Conservation (phyloP, 1,139 yeast species). For the Geotrichum phurueaensis region DNA sequence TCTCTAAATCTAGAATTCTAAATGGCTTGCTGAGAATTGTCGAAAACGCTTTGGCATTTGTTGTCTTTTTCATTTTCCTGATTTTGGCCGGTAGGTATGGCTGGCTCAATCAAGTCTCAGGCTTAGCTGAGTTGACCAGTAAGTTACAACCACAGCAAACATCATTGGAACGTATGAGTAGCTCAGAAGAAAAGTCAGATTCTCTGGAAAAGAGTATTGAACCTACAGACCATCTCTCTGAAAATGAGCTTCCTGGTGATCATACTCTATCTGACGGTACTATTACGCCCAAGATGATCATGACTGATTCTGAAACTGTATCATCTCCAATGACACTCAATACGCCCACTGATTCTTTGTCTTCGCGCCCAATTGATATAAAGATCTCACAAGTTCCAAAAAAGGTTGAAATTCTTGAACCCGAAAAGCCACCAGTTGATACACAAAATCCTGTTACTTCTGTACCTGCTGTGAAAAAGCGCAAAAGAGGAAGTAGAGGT, state of each 20-base stretch:
- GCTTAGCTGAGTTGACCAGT: slow-evolving; percentile 8
- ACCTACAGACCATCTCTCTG: background rate
- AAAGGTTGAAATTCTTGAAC: slow-evolving; percentile 24
- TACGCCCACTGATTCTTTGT: background rate
- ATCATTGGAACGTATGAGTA: background rate
- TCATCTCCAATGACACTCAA: background rate
- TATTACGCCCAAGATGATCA: background rate
- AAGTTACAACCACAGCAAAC: slow-evolving; percentile 2
- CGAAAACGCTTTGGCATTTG: slow-evolving; percentile 47
- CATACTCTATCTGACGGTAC: background rate
- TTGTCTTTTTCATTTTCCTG: slow-evolving; percentile 35
- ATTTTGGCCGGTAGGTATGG: slow-evolving; percentile 39
- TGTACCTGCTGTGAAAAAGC: slow-evolving; percentile 38
- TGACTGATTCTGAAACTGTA: background rate
- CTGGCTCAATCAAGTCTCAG: slow-evolving; percentile 37
- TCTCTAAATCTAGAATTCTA: slow-evolving; percentile 23
- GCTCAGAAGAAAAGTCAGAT: background rate
- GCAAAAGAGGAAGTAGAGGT: slow-evolving; percentile 85
- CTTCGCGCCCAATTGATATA: background rate
- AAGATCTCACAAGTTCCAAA: background rate
- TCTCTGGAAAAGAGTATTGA: background rate
- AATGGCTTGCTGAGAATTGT: slow-evolving; percentile 33
- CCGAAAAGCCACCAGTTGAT: slow-evolving; percentile 14
- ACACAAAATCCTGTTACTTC: slow-evolving; percentile 7
- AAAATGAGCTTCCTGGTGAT: background rate